Evolutionary conservation across 73 alveolate genomes (phyloP), one percentile per base, ranked within the genome.

Genomic region (Stentor coeruleus): DNA sequence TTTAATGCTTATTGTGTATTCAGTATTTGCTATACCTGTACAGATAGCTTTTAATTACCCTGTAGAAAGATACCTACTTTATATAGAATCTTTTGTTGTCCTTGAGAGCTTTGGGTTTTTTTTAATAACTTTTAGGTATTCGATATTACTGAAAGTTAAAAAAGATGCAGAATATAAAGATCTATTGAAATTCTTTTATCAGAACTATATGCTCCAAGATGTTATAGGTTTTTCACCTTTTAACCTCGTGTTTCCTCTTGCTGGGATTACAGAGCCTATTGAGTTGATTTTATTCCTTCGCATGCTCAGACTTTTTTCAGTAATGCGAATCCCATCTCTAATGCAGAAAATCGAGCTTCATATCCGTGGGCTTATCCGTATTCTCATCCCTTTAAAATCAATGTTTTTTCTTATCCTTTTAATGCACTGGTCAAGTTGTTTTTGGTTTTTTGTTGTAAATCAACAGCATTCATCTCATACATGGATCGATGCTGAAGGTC

Each of bases 401-500:
- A 20, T 49, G 20, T 49, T 49, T 20, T 49, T 49, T 49, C 20
- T 49, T 11, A 81, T 28, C 72, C 4, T 87, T 39, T 77, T 90
- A 3, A 72, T 89, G 86, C 96, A 87, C 40, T 90, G 89, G 89
- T 40, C 87, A 3, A 72, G 91, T 31, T 90, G 96, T 73, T 30
- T 58, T n/a, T 90, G 93, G 93, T 83, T 72, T 74, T 90, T 77
- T 77, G 35, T 85, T 1, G 79, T 81, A 39, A 28, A 28, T 40
- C 55, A 82, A 28, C 59, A 59, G 33, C 88, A 82, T 3, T 74
- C 57, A 26, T 6, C 3, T 41, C 20, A 11, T 49, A 74, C 91
- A 3, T 89, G 95, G 92, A 38, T 37, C 35, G 84, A 37, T 4
- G 74, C 39, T 35, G 26, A 74, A 38, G 57, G 58, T 15, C 75